Base-by-base conservation (phyloP, 805 yeast species). In the Ogataea polymorpha region DNA sequence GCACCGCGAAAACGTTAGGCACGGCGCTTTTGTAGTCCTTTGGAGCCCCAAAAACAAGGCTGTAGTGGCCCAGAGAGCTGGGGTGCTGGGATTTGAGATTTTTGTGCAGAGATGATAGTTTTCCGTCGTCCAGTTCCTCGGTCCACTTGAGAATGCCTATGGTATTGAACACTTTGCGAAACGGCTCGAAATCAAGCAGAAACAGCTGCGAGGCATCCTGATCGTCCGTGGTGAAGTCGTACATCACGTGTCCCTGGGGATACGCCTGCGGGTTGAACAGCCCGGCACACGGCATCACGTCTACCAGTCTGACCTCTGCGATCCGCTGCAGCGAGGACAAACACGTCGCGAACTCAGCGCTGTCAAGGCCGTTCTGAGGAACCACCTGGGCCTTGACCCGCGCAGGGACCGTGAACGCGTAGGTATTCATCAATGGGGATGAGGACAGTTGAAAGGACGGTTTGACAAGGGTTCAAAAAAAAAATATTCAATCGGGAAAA, bases 151-250 rank as follows among this genome's bases (percentile, higher is more conserved):
- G 68, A 12, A 72, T 44, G 0, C 79, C 80, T 6, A 75, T 35
- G 5, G 82, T 79, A 6, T 82, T 70, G 51, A 87, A 77, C 0
- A 85, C 78, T 56, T 88, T 87, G 37, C 97, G 66, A 62, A 76
- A 88, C 1, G 96, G 96, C 63, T 93, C 97, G 48, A 91, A 79
- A 61, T 91, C 98, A 51, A 84, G 86, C 30, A 91, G 66, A 39
- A 84, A 81, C 6, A 80, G 62, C 20, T 83, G 72, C 16, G 53
- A 60, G 0, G 48, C 17, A 33, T 54, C 60, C 29, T 77, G 80
- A n/a, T 70, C 71, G 41, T 77, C 82, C 1, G 74, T 66, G 6
- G 65, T 55, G 48, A 79, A 78, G 41, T 80, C 80, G 54, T 75
- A 86, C 11, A 80, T 59, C 1, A 91, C 62, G 36, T 82, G 65